Conservation (phyloP, 2,329 filamentous ascomycete genomes). For the Cladosporium cucumerinum region DNA sequence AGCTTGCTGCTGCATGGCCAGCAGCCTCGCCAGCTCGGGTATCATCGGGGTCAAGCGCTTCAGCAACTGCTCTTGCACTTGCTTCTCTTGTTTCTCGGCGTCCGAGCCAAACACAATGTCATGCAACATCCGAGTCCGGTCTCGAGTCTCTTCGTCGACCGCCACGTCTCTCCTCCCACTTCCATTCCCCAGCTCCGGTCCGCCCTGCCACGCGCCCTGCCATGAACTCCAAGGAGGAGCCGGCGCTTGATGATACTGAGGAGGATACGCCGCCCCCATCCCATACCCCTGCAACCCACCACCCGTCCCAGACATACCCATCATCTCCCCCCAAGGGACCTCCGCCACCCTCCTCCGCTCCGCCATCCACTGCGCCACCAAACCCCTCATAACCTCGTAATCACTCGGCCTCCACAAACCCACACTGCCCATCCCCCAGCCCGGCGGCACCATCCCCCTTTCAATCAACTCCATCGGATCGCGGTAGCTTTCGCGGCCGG, state of each 20-base stretch:
- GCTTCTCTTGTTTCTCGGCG: conserved; percentile 25
- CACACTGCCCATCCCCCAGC: conserved; percentile 21
- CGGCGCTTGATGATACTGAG: background rate
- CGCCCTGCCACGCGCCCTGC: background rate
- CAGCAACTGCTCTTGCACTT: conserved; percentile 25
- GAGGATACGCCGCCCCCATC: background rate
- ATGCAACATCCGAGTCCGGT: conserved; percentile 19
- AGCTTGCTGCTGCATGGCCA: conserved; percentile 15
- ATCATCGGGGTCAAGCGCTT: conserved; percentile 27
- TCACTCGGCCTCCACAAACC: conserved; percentile 26
- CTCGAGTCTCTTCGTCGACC: background rate
- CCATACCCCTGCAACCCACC: background rate
- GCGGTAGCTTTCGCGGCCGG: conserved; percentile 23
- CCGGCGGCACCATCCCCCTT: conserved; percentile 11
- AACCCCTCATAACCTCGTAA: conserved; percentile 27
- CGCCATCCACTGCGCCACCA: conserved; percentile 24
- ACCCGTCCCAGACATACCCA: too few relatives aligned
- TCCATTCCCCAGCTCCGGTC: background rate
- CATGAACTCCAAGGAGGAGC: background rate
- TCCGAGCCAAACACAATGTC: conserved; percentile 27
- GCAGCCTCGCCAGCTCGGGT: conserved; percentile 25
- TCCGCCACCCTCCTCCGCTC: conserved; percentile 19
- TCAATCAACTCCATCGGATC: conserved; percentile 27
- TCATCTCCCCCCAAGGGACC: conserved; percentile 8
- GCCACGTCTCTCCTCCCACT: background rate